A percentile compares a stretch with the other conserved stretches of the same genome.
These are phyloP conservation scores for Aspergillus glaucus DNA, from an alignment of 2,329 filamentous ascomycete genomes.

Conservation along the genomic window DNA sequence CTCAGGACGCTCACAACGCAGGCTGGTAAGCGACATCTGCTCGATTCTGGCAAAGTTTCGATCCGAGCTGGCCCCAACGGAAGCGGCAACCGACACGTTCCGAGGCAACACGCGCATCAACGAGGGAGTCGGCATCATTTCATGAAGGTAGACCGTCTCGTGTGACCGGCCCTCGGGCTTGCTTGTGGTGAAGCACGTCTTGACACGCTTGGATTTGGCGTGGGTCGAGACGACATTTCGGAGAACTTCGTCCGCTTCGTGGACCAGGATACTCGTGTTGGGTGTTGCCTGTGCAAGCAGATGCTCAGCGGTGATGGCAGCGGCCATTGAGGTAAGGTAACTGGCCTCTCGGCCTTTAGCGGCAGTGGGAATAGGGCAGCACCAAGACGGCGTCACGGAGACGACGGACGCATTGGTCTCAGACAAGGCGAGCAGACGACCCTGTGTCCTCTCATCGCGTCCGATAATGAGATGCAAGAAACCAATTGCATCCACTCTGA, in stretches of 20 bases:
- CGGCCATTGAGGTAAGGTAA: neutral
- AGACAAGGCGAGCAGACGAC: conserved; percentile 2
- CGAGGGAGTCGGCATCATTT: neutral
- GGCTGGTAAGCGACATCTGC: neutral
- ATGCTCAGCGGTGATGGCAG: conserved; percentile 1
- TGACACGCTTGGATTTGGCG: neutral
- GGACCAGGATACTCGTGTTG: conserved; percentile 1
- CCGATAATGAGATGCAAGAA: neutral
- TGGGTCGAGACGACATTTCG: neutral
- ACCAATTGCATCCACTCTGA: neutral
- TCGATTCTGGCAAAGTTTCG: neutral
- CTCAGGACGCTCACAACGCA: neutral
- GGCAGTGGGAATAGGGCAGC: neutral
- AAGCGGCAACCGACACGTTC: conserved; percentile 1
- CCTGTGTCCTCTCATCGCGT: neutral
- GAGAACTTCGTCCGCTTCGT: neutral
- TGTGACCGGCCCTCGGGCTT: neutral
- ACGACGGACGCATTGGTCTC: neutral
- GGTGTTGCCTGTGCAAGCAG: neutral
- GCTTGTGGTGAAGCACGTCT: conserved; percentile 17
- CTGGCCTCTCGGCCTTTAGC: neutral
- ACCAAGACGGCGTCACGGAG: conserved; percentile 2
- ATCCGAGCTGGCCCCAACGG: conserved; percentile 1
- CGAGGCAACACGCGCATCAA: neutral
- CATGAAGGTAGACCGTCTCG: neutral